Conservation (phyloP, 495 filamentous ascomycete genomes). For the Cercophora sp. region DNA sequence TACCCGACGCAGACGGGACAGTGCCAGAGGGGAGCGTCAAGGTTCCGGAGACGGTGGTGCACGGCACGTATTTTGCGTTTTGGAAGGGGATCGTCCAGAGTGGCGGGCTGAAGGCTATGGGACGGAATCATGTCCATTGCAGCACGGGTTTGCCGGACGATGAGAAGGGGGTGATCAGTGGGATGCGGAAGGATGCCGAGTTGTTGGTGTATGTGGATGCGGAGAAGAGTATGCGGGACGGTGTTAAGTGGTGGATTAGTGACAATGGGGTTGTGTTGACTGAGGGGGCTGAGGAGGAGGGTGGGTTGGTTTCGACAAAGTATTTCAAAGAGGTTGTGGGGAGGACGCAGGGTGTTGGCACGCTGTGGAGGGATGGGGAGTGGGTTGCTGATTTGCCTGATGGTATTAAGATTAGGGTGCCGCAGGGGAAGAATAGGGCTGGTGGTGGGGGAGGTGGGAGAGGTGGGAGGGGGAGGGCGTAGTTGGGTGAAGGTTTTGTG, state of each 20-base stretch:
- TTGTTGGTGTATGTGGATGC: slow-evolving; percentile 79
- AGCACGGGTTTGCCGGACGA: slow-evolving; percentile 59
- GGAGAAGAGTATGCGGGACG: slow-evolving; percentile 54
- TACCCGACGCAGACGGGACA: slow-evolving; percentile 20
- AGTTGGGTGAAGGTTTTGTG: slow-evolving; percentile 6
- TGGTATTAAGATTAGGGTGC: slow-evolving; percentile 36
- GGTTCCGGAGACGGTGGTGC: slow-evolving; percentile 65
- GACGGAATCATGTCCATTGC: slow-evolving; percentile 82
- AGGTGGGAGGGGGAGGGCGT: slow-evolving; percentile 13
- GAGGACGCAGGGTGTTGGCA: slow-evolving; percentile 52
- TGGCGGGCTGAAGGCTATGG: slow-evolving; percentile 78
- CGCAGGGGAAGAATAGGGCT: slow-evolving; percentile 42
- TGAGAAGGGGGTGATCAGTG: slow-evolving; percentile 61
- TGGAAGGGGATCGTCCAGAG: slow-evolving; percentile 68
- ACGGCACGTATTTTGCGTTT: slow-evolving; percentile 78
- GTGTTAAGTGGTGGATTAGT: slow-evolving; percentile 76
- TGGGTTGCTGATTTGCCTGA: slow-evolving; percentile 54
- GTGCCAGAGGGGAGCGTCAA: slow-evolving; percentile 14
- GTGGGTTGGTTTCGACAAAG: slow-evolving; percentile 40
- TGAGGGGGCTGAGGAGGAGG: slow-evolving; percentile 40
- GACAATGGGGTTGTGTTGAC: slow-evolving; percentile 74
- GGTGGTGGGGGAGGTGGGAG: slow-evolving; percentile 23
- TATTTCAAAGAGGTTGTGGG: slow-evolving; percentile 57
- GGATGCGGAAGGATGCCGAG: slow-evolving; percentile 78
- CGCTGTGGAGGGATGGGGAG: slow-evolving; percentile 62